Percentiles rank a stretch among this genome's conserved stretches.
Evolutionary conservation across 805 yeast genomes (phyloP).

Genomic region (Ogataea trehalophila): DNA sequence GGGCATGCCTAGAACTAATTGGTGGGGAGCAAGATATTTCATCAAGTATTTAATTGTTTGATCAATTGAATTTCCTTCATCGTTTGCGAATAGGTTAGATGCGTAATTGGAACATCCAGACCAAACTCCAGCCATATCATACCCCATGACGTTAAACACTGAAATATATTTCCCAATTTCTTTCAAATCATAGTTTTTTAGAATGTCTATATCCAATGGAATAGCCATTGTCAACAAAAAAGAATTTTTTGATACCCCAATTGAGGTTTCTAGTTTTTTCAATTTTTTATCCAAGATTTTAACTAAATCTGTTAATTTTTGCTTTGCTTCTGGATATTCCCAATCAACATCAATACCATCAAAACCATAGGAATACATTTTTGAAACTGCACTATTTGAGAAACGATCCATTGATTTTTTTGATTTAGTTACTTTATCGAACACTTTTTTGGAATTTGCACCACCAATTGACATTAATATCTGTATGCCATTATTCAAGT

Average conservation of each 20-base stretch:
- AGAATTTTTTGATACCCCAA: slow-evolving; percentile 14
- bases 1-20: slow-evolving; percentile 82
- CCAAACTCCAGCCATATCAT: slow-evolving; percentile 85
- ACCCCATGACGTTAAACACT: slow-evolving; percentile 87
- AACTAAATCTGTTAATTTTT: slow-evolving; percentile 44
- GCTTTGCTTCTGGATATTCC: slow-evolving; percentile 71
- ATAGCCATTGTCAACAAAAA: slow-evolving; percentile 67
- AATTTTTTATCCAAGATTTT: slow-evolving; percentile 35
- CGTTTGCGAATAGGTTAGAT: slow-evolving; percentile 49
- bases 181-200: slow-evolving; percentile 38
- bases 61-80: slow-evolving; percentile 35
- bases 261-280: slow-evolving; percentile 31
- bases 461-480: slow-evolving; percentile 84
- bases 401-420: slow-evolving; percentile 37
- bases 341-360: slow-evolving; percentile 95
- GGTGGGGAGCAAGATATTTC: slow-evolving; percentile 18
- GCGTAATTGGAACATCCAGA: slow-evolving; percentile 58
- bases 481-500: slow-evolving; percentile 36
- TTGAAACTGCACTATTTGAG: slow-evolving; percentile 41
- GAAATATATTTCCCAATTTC: slow-evolving; percentile 56
- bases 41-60: slow-evolving; percentile 35
- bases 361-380: slow-evolving; percentile 54
- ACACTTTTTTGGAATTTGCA: slow-evolving; percentile 43
- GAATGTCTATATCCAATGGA: slow-evolving; percentile 55
- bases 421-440: slow-evolving; percentile 29